A percentile compares a stretch with the other conserved stretches of the same genome.
Evolutionary conservation across 2,329 filamentous ascomycete genomes (phyloP).

Genomic region (Sporothrix brunneoviolacea): DNA sequence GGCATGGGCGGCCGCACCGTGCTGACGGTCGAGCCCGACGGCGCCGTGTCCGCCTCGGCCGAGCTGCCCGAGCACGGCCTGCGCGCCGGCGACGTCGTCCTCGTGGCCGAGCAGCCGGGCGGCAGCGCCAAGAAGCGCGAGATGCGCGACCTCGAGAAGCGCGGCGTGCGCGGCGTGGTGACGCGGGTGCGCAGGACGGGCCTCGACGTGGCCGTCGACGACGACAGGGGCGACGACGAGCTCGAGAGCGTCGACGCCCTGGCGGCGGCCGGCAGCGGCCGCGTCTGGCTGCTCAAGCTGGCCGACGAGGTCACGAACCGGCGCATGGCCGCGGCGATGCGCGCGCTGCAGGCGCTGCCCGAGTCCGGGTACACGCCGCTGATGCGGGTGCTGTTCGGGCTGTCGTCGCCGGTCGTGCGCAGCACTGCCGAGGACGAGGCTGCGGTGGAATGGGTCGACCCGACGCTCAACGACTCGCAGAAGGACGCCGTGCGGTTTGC

Average conservation of each 20-base stretch:
- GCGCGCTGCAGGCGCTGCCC: slow-evolving; percentile 49
- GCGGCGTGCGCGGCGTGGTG: slow-evolving; percentile 64
- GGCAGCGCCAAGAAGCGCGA: slow-evolving; percentile 67
- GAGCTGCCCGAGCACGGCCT: slow-evolving; percentile 70
- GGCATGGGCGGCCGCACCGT: slow-evolving; percentile 89
- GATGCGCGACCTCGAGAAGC: slow-evolving; percentile 62
- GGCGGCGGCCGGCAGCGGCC: slow-evolving; percentile 16
- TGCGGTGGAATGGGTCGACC: slow-evolving; percentile 52
- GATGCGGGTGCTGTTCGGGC: slow-evolving; percentile 56
- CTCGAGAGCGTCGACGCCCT: slow-evolving; percentile 35
- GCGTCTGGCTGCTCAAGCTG: slow-evolving; percentile 60
- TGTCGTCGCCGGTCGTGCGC: slow-evolving; percentile 39
- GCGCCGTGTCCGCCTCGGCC: slow-evolving; percentile 17
- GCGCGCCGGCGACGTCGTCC: slow-evolving; percentile 69
- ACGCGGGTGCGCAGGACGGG: slow-evolving; percentile 52
- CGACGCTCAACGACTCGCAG: slow-evolving; percentile 57
- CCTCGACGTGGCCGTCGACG: slow-evolving; percentile 62
- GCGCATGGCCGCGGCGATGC: slow-evolving; percentile 59
- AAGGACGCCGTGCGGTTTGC: slow-evolving; percentile 74
- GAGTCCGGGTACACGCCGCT: slow-evolving; percentile 54
- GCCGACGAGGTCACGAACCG: slow-evolving; percentile 62
- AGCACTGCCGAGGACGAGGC: slow-evolving; percentile 28
- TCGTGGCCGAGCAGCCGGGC: slow-evolving; percentile 66
- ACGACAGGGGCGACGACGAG: slow-evolving; percentile 42
- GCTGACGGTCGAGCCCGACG: slow-evolving; percentile 60